phyloP scores from a whole-genome alignment of 306 rosid species.

The Rosa multiflora region DNA sequence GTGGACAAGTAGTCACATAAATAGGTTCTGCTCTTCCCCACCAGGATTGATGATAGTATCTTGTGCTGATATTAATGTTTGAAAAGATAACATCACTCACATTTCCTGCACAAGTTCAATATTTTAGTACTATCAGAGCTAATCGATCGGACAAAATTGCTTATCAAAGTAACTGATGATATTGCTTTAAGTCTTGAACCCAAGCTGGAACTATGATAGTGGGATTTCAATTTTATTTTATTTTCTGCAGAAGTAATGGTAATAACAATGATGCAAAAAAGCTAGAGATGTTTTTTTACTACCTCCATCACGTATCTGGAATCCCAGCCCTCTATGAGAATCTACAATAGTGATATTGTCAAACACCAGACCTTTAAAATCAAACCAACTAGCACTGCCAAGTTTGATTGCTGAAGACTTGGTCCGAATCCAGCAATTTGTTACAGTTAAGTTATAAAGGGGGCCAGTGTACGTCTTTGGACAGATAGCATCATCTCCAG shows the following conservation, averaged over 20 bases:
- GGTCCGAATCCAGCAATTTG: conserved; percentile 76
- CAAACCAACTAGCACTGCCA: conserved; percentile 87
- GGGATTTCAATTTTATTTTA: neutral
- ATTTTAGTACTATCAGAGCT: neutral
- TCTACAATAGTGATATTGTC: conserved; percentile 83
- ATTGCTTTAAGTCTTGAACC: neutral
- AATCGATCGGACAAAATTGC: neutral
- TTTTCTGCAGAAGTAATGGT: neutral
- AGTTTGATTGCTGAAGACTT: conserved; percentile 90
- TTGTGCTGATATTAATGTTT: conserved; percentile 82
- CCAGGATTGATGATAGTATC: conserved; percentile 91
- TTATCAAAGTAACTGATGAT: neutral
- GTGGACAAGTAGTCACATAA: conserved; percentile 75
- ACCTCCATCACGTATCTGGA: conserved; percentile 99
- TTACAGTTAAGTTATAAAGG: conserved; percentile 63
- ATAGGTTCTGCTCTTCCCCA: conserved; percentile 99
- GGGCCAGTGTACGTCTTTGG: conserved; percentile 78
- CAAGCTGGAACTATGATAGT: neutral
- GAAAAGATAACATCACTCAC: conserved; percentile 85
- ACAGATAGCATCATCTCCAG: conserved; percentile 95
- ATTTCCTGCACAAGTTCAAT: conserved; percentile 56
- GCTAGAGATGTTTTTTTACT: conserved; percentile 26
- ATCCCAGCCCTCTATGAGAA: conserved; percentile 84
- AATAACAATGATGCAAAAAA: neutral
- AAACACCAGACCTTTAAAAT: conserved; percentile 64